Evolutionary conservation across 352 stramenopile genomes (phyloP).

Genomic region (Phytophthora melonis): DNA sequence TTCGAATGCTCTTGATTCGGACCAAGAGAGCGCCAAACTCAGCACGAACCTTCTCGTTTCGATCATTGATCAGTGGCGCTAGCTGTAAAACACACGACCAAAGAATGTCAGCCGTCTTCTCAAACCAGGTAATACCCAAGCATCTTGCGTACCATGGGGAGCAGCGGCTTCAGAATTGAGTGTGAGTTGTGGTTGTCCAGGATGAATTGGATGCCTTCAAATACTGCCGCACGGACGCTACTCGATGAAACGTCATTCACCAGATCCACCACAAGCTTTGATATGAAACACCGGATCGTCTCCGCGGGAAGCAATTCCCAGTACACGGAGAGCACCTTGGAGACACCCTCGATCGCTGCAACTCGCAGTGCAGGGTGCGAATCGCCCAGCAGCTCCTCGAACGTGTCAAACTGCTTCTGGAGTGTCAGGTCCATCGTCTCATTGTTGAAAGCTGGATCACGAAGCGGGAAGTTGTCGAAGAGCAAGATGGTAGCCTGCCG

Average conservation of each 20-base stretch:
- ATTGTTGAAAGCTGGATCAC: slow-evolving; percentile 81
- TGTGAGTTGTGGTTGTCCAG: slow-evolving; percentile 90
- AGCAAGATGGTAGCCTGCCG: slow-evolving; percentile 83
- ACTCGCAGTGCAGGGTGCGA: slow-evolving; percentile 80
- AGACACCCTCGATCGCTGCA: slow-evolving; percentile 81
- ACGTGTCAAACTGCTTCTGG: slow-evolving; percentile 88
- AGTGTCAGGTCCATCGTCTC: slow-evolving; percentile 76
- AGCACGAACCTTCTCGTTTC: slow-evolving; percentile 83
- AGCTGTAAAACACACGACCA: slow-evolving; percentile 46
- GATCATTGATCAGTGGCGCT: slow-evolving; percentile 84
- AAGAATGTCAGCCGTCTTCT: neutral
- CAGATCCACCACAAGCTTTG: slow-evolving; percentile 83
- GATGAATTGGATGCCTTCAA: slow-evolving; percentile 87
- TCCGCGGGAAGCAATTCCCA: slow-evolving; percentile 86
- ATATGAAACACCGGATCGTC: slow-evolving; percentile 86
- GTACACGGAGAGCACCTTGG: slow-evolving; percentile 86
- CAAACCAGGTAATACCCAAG: neutral
- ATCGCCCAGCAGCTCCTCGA: slow-evolving; percentile 79
- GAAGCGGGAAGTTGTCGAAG: slow-evolving; percentile 88
- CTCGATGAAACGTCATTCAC: slow-evolving; percentile 83
- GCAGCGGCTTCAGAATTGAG: slow-evolving; percentile 82
- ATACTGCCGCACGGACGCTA: slow-evolving; percentile 82
- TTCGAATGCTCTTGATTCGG: slow-evolving; percentile 89
- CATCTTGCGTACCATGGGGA: slow-evolving; percentile 71
- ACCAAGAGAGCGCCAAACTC: slow-evolving; percentile 83